Base-by-base conservation (phyloP, 352 stramenopile genomes). In the Pythium phragmitis region DNA sequence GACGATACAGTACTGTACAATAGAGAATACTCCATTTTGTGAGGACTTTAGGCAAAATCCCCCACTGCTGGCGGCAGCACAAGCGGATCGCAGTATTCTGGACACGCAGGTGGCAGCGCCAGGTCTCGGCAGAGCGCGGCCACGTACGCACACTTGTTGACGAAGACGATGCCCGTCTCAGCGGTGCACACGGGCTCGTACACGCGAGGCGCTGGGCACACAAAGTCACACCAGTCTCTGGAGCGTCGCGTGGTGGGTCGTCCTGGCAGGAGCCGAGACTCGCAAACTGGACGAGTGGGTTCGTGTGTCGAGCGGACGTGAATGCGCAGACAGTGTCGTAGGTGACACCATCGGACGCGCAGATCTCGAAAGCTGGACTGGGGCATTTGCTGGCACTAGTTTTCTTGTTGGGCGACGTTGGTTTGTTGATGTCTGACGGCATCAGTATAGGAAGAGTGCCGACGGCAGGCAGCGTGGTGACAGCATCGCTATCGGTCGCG, bases 171-270 rank as follows among this genome's bases (percentile, higher is more conserved):
- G 52, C 63, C 65, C 45, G 79, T 65, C 19, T 41, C 3, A 13
- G 70, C 69, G 13, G 73, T 75, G 36, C 74, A 85, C 26, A 85
- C 74, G 41, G 60, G 60, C 30, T 61, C 54, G 42, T 61, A 61
- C 17, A 42, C 19, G 17, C 49, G 26, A 7, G 57, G 33, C 16
- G 28, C 21, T 7, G 60, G 53, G 12, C 60, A 67, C 9, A 16
- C 21, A 21, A 66, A 51, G 39, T 14, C 41, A 51, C 47, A 16
- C 34, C 11, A 39, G 34, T 9, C 34, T 39, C 34, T 39, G 34
- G 34, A 2, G 34, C 34, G 11, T 39, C 34, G 3, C 34, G 34
- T 39, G 34, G 34, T 39, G 34, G 34, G 34, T 34, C 21, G 46
- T 34, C 21, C 19, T n/a, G 16, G 11, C 30, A 55, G 21, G 21